Evolutionary conservation across 345 rosid species (phyloP).

Genomic region (Microcos paniculata): DNA sequence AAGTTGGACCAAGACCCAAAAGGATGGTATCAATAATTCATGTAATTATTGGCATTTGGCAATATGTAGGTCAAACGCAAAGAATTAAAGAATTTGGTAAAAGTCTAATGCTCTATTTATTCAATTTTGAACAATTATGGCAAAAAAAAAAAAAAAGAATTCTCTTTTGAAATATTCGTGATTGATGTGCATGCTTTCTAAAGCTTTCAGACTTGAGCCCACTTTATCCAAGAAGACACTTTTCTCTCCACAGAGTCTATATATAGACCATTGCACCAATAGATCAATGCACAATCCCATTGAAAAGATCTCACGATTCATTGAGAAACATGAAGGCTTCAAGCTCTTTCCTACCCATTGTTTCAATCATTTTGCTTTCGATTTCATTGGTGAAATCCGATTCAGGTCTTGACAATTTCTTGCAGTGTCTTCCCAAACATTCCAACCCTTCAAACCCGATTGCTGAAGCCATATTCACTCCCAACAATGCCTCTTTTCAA

Average conservation of each 20-base stretch:
- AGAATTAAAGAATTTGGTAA: too few relatives aligned
- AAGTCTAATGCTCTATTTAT: too few relatives aligned
- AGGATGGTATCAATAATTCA: too few relatives aligned
- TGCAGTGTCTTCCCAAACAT: conserved; percentile 36
- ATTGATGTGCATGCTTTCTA: background rate
- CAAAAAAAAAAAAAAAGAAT: background rate
- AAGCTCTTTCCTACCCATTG: background rate
- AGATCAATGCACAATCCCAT: background rate
- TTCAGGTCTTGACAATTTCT: conserved; percentile 29
- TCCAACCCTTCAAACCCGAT: conserved; percentile 35
- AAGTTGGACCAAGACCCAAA: too few relatives aligned
- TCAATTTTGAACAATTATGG: too few relatives aligned
- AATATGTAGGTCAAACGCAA: too few relatives aligned
- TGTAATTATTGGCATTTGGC: too few relatives aligned
- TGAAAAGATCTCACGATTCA: background rate
- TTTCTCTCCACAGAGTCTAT: background rate
- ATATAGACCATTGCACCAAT: background rate
- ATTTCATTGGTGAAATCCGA: background rate
- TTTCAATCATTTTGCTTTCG: background rate
- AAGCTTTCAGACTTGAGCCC: background rate
- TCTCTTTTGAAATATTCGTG: background rate
- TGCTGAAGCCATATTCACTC: conserved; percentile 24
- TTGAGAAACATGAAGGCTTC: background rate
- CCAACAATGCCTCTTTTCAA: conserved; percentile 47
- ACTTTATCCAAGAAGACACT: background rate